phyloP scores from a whole-genome alignment of 176 grass and related monocot species.

The Triticum aestivum region IWGSC_CS_RefSeq_v2.1 NC_057796.1:452154557-452155056 shows the following conservation, averaged over 20 bases:
- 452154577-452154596: background rate
- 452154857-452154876: background rate
- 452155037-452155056: too few relatives aligned
- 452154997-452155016: too few relatives aligned
- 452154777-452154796: conserved; percentile 3
- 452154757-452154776: conserved; percentile 12
- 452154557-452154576: background rate
- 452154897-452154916: background rate
- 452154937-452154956: too few relatives aligned
- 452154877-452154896: background rate
- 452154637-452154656: conserved; percentile 23
- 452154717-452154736: conserved; percentile 46
- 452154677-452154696: conserved; percentile 47
- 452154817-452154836: too few relatives aligned
- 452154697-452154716: conserved; percentile 42
- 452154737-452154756: conserved; percentile 36
- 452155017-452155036: too few relatives aligned
- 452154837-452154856: conserved; percentile 4
- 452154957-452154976: background rate
- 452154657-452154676: conserved; percentile 7
- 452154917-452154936: background rate
- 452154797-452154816: too few relatives aligned
- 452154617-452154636: background rate
- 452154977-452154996: too few relatives aligned
- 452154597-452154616: background rate